These are phyloP conservation scores for Capniomyces stellatus DNA, from an alignment of 371 early-diverging fungal species.

Conservation along the genomic window DNA sequence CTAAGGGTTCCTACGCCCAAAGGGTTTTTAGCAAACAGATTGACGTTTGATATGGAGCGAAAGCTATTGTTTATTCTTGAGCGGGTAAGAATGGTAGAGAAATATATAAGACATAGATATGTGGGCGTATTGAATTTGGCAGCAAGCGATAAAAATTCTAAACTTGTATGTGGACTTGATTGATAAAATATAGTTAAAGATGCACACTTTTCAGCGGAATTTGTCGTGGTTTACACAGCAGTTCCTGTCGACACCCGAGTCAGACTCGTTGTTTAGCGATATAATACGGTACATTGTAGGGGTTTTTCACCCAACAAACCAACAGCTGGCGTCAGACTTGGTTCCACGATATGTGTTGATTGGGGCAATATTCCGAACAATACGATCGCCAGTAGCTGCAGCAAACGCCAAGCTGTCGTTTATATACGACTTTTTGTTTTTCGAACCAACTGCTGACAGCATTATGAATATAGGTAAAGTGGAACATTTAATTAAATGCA, in stretches of 20 bases:
- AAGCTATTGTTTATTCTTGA: slow-evolving; percentile 49
- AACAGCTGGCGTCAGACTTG: slow-evolving; percentile 46
- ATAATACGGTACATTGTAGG: slow-evolving; percentile 58
- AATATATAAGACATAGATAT: too few species aligned
- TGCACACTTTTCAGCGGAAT: slow-evolving; percentile 33
- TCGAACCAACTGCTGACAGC: slow-evolving; percentile 35
- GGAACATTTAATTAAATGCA: too few species aligned
- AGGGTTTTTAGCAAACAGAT: slow-evolving; percentile 34
- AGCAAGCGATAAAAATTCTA: too few species aligned
- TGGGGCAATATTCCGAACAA: slow-evolving; percentile 34
- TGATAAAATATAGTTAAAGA: slow-evolving; percentile 23
- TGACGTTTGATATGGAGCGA: slow-evolving; percentile 55
- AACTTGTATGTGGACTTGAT: slow-evolving; percentile 5
- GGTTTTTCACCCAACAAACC: slow-evolving; percentile 61
- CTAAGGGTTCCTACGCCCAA: slow-evolving; percentile 41
- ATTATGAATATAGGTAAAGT: slow-evolving; percentile 58
- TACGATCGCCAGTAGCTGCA: slow-evolving; percentile 35
- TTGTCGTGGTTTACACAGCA: slow-evolving; percentile 47
- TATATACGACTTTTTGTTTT: slow-evolving; percentile 66
- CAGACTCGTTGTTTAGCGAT: slow-evolving; percentile 43
- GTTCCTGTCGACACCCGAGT: slow-evolving; percentile 35
- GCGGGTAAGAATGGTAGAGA: slow-evolving; percentile 23
- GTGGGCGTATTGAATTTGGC: too few species aligned
- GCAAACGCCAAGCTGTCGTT: slow-evolving; percentile 51
- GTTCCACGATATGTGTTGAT: slow-evolving; percentile 61